A percentile compares a stretch with the other conserved stretches of the same genome.
Conservation (phyloP, 345 rosid genomes). For the Camelina hispida region DNA sequence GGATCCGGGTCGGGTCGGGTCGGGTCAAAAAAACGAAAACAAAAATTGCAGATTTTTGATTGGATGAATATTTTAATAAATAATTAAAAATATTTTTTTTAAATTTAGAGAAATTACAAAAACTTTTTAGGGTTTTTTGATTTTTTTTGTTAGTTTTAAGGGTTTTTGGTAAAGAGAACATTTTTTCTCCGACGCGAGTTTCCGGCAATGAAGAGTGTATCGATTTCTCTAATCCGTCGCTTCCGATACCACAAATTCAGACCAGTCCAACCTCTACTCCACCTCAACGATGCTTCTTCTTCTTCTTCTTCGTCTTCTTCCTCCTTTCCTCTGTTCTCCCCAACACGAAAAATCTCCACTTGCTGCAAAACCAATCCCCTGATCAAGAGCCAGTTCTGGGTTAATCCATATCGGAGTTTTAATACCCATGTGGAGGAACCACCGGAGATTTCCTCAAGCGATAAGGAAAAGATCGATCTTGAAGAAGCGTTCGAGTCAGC, state of each 20-base stretch:
- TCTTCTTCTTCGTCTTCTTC: conserved; percentile 7
- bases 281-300: conserved; percentile 31
- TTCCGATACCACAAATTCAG: conserved; percentile 47
- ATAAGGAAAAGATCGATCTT: conserved; percentile 64
- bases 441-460: conserved; percentile 56
- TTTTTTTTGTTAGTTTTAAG: neutral
- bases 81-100: too few relatives aligned
- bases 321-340: conserved; percentile 37
- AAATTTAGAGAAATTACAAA: too few relatives aligned
- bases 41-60: too few relatives aligned
- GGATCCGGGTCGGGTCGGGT: too few relatives aligned
- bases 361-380: conserved; percentile 49
- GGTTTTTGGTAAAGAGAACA: conserved; percentile 3
- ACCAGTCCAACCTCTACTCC: conserved; percentile 37
- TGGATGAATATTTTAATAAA: too few relatives aligned
- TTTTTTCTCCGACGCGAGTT: conserved; percentile 6
- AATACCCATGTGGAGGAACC: conserved; percentile 60
- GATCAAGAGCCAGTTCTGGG: conserved; percentile 44
- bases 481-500: conserved; percentile 93
- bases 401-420: conserved; percentile 54
- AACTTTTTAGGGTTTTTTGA: neutral
- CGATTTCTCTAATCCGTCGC: conserved; percentile 60
- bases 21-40: too few relatives aligned
- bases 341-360: conserved; percentile 39
- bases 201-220: conserved; percentile 55